Evolutionary conservation across 192 early-diverging fungal species (phyloP), one percentile per base, ranked within the genome.

Genomic region (Backusella liffmaniae): DNA sequence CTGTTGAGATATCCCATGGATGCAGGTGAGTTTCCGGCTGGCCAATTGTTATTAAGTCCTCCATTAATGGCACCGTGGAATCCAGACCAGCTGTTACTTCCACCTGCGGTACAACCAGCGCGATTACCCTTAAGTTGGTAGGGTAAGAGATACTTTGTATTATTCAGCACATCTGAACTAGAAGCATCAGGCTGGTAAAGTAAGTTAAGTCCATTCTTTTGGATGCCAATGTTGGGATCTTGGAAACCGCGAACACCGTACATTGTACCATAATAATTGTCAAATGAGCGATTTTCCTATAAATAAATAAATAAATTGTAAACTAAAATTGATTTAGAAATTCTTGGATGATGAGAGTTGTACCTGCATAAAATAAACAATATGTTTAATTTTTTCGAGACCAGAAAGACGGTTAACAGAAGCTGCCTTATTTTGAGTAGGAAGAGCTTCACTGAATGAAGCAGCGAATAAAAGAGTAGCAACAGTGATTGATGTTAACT

Each of bases 281-380:
- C 72, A 70, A 78, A 78, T 26, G 77, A n/a, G 13, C 72, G 59
- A 30, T 74, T 78, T 59, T 74, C 56, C 56, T 62, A 62, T 23
- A 62, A 13, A 26, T 21, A 29, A 12, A 59, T 49, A 29, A 12
- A 62, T 13, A n/a, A 49, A 49, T 49, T 18, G 5, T 49, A 7
- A 49, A n/a, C 46, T 49, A 49, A 49, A 49, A 49, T 49, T 49
- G 18, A n/a, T 7, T 49, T 49, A n/a, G 16, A 6, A 5, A 49
- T 7, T n/a, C 5, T 18, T 49, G 16, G 46, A 7, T 49, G 4
- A 39, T 49, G 18, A 59, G 15, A 62, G 12, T 13, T 29, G 21
- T 29, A 62, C 77, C 49, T 78, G 77, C 77, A 78, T 78, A 49
- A 78, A 78, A 29, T 73, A 78, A 7, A 78, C 77, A 10, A 78